Percentiles rank a stretch among this genome's conserved stretches.
Evolutionary conservation across 345 rosid species (phyloP).

Genomic region (Ailanthus altissimus): DNA sequence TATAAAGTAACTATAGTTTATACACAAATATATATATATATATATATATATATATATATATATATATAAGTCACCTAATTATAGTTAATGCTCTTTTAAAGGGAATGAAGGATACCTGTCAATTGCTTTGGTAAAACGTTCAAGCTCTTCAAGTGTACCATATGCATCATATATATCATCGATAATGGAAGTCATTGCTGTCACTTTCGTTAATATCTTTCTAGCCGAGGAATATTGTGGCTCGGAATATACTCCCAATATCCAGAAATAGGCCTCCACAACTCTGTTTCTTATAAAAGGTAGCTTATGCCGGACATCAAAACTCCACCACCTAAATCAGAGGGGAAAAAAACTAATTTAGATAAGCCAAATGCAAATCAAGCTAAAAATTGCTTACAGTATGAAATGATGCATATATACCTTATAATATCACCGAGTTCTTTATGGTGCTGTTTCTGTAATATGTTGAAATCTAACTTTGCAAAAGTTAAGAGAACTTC

Average conservation of each 20-base stretch:
- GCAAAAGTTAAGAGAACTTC: slow-evolving; percentile 22
- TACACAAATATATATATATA: no score
- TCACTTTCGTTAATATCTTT: slow-evolving; percentile 22
- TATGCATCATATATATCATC: slow-evolving; percentile 34
- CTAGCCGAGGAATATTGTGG: slow-evolving; percentile 23
- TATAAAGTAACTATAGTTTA: no score
- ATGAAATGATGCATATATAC: slow-evolving; percentile 11
- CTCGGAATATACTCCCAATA: slow-evolving; percentile 18
- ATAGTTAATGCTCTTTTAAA: no score
- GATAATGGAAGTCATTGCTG: slow-evolving; percentile 7
- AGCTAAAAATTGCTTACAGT: background rate
- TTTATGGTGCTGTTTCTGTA: slow-evolving; percentile 34
- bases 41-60: no score
- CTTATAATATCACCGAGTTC: slow-evolving; percentile 29
- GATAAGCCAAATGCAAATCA: no score
- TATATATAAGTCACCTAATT: no score
- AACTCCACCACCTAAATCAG: slow-evolving; percentile 44
- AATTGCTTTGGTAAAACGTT: slow-evolving; percentile 26
- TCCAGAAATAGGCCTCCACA: slow-evolving; percentile 1
- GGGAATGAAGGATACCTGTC: slow-evolving; percentile 18
- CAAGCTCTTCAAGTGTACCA: slow-evolving; percentile 36
- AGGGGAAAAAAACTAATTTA: no score
- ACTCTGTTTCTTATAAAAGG: slow-evolving; percentile 27
- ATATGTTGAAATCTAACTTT: slow-evolving; percentile 34
- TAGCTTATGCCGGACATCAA: slow-evolving; percentile 28